Percentiles rank a stretch among this genome's conserved stretches.
phyloP scores from a whole-genome alignment of 2,329 filamentous ascomycete genomes.

The Dactylonectria macrodidyma region DNA sequence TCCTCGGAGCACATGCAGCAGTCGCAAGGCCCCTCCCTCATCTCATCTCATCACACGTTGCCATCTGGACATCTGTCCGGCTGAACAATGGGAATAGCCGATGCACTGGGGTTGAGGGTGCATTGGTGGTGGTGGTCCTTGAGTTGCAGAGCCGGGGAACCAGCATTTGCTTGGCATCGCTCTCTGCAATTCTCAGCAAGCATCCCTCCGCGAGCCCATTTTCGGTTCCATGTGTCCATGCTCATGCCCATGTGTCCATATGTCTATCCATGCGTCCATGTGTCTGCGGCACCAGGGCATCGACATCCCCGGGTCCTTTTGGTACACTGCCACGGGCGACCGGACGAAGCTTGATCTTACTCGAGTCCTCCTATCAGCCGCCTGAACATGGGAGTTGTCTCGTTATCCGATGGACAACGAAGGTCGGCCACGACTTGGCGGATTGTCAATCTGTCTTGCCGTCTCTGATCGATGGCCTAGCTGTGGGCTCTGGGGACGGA shows the following conservation, averaged over 20 bases:
- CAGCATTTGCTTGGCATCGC: constrained; percentile 16
- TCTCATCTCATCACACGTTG: constrained; percentile 23
- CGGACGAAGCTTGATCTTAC: not conserved
- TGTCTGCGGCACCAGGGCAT: constrained; percentile 3
- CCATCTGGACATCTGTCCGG: constrained; percentile 31
- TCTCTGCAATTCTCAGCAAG: not conserved
- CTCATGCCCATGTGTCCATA: constrained; percentile 6
- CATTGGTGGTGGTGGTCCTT: constrained; percentile 8
- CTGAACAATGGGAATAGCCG: constrained; percentile 36
- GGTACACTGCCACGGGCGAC: not conserved
- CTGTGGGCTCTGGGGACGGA: not conserved
- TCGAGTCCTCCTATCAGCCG: not conserved
- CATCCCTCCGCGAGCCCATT: constrained; percentile 14
- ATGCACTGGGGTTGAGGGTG: constrained; percentile 8
- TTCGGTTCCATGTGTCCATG: constrained; percentile 9
- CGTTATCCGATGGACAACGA: not conserved
- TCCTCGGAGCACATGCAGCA: constrained; percentile 27
- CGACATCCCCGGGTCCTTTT: constrained; percentile 11
- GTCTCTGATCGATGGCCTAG: not conserved
- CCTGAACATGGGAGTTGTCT: not conserved
- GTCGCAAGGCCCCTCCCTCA: constrained; percentile 28
- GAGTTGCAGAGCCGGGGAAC: constrained; percentile 25
- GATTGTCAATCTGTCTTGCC: not conserved
- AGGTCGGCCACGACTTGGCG: not conserved
- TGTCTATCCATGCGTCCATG: not conserved